phyloP scores from a whole-genome alignment of 208 protist genomes.

The Trypanosoma mega region DNA sequence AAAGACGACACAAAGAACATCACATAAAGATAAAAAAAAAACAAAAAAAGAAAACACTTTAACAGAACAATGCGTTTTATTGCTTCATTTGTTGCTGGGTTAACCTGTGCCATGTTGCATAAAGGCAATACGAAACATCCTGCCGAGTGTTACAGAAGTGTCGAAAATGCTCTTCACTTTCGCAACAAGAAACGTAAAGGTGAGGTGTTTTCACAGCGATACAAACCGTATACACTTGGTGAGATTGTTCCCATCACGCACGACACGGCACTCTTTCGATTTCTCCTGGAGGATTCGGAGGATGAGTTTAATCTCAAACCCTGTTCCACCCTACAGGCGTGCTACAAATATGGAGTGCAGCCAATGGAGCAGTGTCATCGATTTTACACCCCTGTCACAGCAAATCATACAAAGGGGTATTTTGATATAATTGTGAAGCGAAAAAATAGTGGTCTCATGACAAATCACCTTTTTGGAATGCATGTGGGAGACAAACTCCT shows the following conservation, averaged over 20 bases:
- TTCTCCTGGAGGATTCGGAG: constrained; percentile 67
- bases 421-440: constrained; percentile 91
- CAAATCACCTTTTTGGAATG: constrained; percentile 86
- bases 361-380: constrained; percentile 81
- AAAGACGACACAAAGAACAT: too few relatives aligned
- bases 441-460: constrained; percentile 77
- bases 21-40: too few relatives aligned
- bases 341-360: constrained; percentile 88
- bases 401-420: constrained; percentile 82
- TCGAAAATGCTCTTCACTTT: constrained; percentile 78
- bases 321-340: constrained; percentile 85
- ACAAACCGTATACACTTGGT: constrained; percentile 76
- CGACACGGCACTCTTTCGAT: constrained; percentile 87
- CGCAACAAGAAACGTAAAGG: constrained; percentile 40
- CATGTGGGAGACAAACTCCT: constrained; percentile 83
- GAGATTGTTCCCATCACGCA: constrained; percentile 87
- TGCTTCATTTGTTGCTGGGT: constrained; percentile 30
- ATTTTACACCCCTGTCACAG: constrained; percentile 90
- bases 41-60: not conserved
- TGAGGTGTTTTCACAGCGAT: constrained; percentile 78
- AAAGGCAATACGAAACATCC: not conserved
- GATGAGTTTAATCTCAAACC: constrained; percentile 86
- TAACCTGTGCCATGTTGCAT: constrained; percentile 24
- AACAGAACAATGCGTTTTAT: constrained; percentile 46
- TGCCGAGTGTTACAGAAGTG: constrained; percentile 69